Evolutionary conservation across 331 rosid genomes (phyloP).

Genomic region (Phaseolus coccineus): DNA sequence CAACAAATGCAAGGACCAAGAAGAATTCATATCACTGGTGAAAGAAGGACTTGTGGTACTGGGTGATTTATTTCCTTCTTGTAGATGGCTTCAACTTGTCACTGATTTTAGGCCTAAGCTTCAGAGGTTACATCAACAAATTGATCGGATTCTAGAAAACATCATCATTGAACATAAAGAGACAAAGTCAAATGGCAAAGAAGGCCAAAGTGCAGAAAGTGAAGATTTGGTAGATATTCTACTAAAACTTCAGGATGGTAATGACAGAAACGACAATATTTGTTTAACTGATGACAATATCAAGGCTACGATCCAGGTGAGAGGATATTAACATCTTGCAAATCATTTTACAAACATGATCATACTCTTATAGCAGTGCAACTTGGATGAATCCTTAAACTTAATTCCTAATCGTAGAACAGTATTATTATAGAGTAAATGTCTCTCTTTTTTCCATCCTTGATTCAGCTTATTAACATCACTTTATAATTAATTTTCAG

Average conservation of each 20-base stretch:
- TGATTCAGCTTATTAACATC: not conserved
- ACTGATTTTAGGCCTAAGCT: conserved; percentile 12
- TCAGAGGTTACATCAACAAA: not conserved
- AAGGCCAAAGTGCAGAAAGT: not conserved
- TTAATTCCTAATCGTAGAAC: no score
- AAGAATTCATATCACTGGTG: conserved; percentile 31
- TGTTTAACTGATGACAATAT: conserved; percentile 47
- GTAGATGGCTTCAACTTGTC: conserved; percentile 6
- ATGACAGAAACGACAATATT: conserved; percentile 3
- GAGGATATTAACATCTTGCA: not conserved
- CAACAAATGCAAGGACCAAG: conserved; percentile 27
- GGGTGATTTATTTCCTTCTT: conserved; percentile 43
- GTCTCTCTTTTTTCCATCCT: not conserved
- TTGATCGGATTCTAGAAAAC: conserved; percentile 24
- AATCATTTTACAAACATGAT: not conserved
- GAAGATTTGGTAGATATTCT: conserved; percentile 55
- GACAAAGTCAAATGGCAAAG: not conserved
- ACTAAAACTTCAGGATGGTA: conserved; percentile 36
- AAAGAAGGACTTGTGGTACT: not conserved
- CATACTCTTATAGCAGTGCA: not conserved
- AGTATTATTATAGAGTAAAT: not conserved
- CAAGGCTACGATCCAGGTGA: conserved; percentile 52
- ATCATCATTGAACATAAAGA: conserved; percentile 48
- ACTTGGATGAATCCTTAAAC: not conserved
- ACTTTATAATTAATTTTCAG: conserved; percentile 12